Percentiles rank a stretch among this genome's conserved stretches.
phyloP scores from a whole-genome alignment of 192 early-diverging fungal species.

The Rhizophagus clarus region DNA sequence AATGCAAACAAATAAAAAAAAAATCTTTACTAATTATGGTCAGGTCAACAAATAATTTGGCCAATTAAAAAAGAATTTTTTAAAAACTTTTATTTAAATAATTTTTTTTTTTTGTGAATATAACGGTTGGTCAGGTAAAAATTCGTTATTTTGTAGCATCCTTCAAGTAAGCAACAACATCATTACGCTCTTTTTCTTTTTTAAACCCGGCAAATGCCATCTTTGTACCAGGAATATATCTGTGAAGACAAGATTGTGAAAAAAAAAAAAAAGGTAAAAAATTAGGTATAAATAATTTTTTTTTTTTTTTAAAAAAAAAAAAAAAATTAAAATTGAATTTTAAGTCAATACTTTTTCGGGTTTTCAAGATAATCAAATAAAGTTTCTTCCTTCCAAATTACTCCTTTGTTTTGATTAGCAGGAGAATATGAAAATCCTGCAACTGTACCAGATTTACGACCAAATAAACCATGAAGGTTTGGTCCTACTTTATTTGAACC shows the following conservation, averaged over 20 bases:
- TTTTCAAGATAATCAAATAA: constrained; percentile 97
- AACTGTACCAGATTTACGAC: constrained; percentile 84
- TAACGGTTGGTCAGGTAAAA: no score
- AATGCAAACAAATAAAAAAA: no score
- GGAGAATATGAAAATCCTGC: constrained; percentile 91
- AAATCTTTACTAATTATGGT: no score
- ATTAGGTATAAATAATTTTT: not conserved
- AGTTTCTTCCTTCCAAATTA: constrained; percentile 87
- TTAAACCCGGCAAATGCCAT: constrained; percentile 98
- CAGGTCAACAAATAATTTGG: no score
- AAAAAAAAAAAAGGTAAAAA: not conserved
- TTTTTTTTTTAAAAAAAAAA: no score
- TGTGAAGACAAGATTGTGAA: no score
- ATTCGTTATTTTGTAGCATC: constrained; percentile 37
- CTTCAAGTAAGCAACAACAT: constrained; percentile 93
- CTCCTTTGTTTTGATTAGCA: constrained; percentile 85
- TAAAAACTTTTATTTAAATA: not conserved
- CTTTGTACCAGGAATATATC: constrained; percentile 89
- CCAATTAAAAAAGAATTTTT: no score
- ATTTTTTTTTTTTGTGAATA: not conserved
- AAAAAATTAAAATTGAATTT: no score
- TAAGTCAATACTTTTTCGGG: constrained; percentile 97
- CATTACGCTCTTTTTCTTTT: constrained; percentile 80
- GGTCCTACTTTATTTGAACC: constrained; percentile 94
- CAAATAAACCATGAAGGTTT: constrained; percentile 92